Base-by-base conservation (phyloP, 257 asterid genomes). In the Capsicum chinense region DNA sequence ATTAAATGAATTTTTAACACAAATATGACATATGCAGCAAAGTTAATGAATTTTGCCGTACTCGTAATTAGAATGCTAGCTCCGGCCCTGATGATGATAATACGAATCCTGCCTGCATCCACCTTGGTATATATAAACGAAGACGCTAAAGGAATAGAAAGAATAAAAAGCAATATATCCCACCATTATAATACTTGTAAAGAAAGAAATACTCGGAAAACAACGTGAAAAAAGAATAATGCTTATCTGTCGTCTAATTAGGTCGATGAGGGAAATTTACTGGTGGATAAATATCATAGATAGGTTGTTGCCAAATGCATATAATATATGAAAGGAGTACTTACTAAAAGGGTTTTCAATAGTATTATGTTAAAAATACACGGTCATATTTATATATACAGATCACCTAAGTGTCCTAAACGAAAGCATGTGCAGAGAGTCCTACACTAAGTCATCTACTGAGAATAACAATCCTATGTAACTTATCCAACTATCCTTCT, bases 191-290 rank as follows among this genome's bases (percentile, higher is more conserved):
- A 26, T 26, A 26, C 33, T 26, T 26, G 33, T 26, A 26, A 26
- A 1, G 33, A 26, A 26, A 26, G 33, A 26, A 50, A 19, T 9
- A 44, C 6, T 12, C 3, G 9, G 44, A 71, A n/a, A 47, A 47
- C 9, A 19, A 73, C n/a, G 58, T 47, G 80, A 73, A 47, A 58
- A 73, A 73, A 73, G 80, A 73, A 47, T 71, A 71, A 42, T 68
- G 8, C 11, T 73, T n/a, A 42, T 42, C 57, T n/a, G 17, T 6
- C 19, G 6, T 3, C n/a, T 66, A 42, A 13, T 26, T 19, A 8
- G 5, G 12, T 3, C 50, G 58, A 47, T 71, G 10, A 71, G 33
- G 37, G 56, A 19, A 71, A 19, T 13, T 71, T 71, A 14, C 5
- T 5, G n/a, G n/a, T 10, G 58, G 58, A n/a, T 47, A 71, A 48